Evolutionary conservation across 805 yeast species (phyloP), one percentile per base, ranked within the genome.

Genomic region (Kluyveromyces aestuarii): DNA sequence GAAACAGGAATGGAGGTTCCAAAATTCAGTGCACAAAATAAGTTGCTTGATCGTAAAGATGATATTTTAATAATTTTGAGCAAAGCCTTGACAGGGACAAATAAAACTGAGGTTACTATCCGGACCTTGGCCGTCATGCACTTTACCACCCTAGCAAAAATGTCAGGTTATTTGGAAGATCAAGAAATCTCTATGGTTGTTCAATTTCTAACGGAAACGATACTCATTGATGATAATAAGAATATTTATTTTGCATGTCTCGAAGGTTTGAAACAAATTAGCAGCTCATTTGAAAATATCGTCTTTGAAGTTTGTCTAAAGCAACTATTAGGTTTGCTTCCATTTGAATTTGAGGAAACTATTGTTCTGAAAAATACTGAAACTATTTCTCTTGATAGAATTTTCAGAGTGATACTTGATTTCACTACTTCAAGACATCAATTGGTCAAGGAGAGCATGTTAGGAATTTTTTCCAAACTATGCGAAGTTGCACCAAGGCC

Each of bases 61-160:
- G 80, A 80, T 38, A 69, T 90, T 14, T 66, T 89, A 30, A 77
- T 81, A 47, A 69, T 83, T 40, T 63, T 87, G 54, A 80, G 89
- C n/a, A 82, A 79, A 58, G 74, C 87, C 6, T 70, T 90, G 44
- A 77, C 83, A 60, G 75, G 84, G 0, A 74, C 86, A 0, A 80
- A 95, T 0, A 74, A 73, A 35, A 67, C 78, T 30, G 96, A 87
- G 57, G 81, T 81, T 10, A 78, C 89, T 1, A 71, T 88, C 49
- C 74, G 88, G 57, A 73, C 84, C 27, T 68, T 83, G 39, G 77
- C 93, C 1, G 69, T 85, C 27, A 78, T 78, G 47, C 86, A 84
- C 41, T 72, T 88, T 45, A 72, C 80, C 0, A 77, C 79, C 45
- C 58, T 87, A 40, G 69, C 81, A 8, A 67, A 71, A 30, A 67